Conservation (phyloP, 2,329 filamentous ascomycete species). For the Elsinoe ampelina region DNA sequence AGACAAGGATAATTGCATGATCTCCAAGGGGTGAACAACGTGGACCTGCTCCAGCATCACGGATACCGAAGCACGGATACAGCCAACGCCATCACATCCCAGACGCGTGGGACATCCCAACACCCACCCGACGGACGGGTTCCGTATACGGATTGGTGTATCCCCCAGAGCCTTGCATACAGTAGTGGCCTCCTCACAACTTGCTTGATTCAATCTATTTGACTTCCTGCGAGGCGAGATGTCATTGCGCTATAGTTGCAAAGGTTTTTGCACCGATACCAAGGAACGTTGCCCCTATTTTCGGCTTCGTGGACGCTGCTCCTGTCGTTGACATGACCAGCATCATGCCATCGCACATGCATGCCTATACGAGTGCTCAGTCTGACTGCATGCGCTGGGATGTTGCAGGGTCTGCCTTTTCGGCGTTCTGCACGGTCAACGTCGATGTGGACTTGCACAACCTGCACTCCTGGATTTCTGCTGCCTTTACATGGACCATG, state of each 20-base stretch:
- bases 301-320: background rate
- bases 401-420: background rate
- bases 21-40: background rate
- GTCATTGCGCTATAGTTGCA: background rate
- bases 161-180: background rate
- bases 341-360: background rate
- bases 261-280: background rate
- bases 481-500: background rate
- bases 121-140: background rate
- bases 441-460: background rate
- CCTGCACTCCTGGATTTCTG: background rate
- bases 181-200: background rate
- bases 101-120: background rate
- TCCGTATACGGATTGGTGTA: background rate
- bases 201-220: conserved; percentile 3
- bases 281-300: conserved; percentile 1
- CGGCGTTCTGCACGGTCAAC: background rate
- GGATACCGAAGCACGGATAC: conserved; percentile 1
- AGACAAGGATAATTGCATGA: background rate
- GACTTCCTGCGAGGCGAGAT: background rate
- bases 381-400: background rate
- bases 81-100: background rate
- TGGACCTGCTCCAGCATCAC: background rate
- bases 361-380: conserved; percentile 7
- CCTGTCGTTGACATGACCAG: background rate